A percentile compares a stretch with the other conserved stretches of the same genome.
Evolutionary conservation across 116 monocot species (phyloP).

Genomic region (Phalaenopsis hybrid): DNA sequence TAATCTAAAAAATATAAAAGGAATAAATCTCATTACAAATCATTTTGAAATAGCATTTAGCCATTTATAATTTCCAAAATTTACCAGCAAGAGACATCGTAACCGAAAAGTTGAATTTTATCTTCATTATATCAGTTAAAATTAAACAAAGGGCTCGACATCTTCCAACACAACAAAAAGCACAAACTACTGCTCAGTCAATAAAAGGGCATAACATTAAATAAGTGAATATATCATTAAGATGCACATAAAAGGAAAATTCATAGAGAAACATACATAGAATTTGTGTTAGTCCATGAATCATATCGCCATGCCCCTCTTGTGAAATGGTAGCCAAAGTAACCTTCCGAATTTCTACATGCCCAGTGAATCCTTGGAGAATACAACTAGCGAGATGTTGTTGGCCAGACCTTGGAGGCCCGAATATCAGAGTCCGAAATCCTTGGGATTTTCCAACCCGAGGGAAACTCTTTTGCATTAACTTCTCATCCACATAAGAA

Average conservation of each 20-base stretch:
- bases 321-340: conserved; percentile 82
- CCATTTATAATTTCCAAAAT: no score
- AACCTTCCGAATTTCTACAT: conserved; percentile 72
- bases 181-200: not conserved
- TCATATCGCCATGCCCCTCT: conserved; percentile 79
- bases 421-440: conserved; percentile 66
- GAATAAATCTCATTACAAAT: no score
- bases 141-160: not conserved
- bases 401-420: conserved; percentile 69
- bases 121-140: not conserved
- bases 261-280: conserved; percentile 51
- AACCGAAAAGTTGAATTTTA: not conserved
- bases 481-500: conserved; percentile 10
- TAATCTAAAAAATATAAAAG: no score
- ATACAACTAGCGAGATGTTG: conserved; percentile 65
- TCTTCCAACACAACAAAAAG: not conserved
- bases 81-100: not conserved
- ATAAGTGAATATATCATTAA: not conserved
- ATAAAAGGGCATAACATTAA: not conserved
- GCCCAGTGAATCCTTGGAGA: conserved; percentile 67
- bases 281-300: conserved; percentile 72
- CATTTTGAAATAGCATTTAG: no score
- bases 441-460: conserved; percentile 30
- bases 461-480: conserved; percentile 12
- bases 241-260: not conserved